Conservation (phyloP, 192 early-diverging fungal genomes). For the Entomortierella beljakovae region DNA sequence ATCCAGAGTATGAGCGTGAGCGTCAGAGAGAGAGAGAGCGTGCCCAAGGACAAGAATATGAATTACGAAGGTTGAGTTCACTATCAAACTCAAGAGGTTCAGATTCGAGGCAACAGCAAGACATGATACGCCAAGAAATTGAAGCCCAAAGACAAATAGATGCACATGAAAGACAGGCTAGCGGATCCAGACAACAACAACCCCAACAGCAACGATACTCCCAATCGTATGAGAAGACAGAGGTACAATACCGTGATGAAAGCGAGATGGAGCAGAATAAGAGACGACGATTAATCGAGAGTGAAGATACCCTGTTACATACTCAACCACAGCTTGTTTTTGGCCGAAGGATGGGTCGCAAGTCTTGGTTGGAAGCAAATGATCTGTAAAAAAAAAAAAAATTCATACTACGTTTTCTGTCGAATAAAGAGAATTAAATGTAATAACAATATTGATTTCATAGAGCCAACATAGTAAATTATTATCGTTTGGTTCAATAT, state of each 20-base stretch:
- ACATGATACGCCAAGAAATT: constrained; percentile 28
- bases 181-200: constrained; percentile 2
- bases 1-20: constrained; percentile 12
- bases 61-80: neutral
- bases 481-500: no score
- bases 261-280: constrained; percentile 1
- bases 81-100: neutral
- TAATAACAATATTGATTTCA: no score
- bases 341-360: constrained; percentile 24
- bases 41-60: constrained; percentile 13
- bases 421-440: no score
- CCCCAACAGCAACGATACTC: neutral
- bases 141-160: constrained; percentile 19
- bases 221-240: neutral
- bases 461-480: no score
- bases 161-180: neutral
- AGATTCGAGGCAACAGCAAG: constrained; percentile 1
- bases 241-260: neutral
- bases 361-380: constrained; percentile 36
- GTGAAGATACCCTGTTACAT: no score
- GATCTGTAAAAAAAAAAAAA: constrained; percentile 9
- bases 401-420: neutral
- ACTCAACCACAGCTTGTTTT: neutral
- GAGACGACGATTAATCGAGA: neutral
- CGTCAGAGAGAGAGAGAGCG: constrained; percentile 13